A percentile compares a stretch with the other conserved stretches of the same genome.
Conservation (phyloP, 768 basidiomycete species). For the Boletellus emodensis region DNA sequence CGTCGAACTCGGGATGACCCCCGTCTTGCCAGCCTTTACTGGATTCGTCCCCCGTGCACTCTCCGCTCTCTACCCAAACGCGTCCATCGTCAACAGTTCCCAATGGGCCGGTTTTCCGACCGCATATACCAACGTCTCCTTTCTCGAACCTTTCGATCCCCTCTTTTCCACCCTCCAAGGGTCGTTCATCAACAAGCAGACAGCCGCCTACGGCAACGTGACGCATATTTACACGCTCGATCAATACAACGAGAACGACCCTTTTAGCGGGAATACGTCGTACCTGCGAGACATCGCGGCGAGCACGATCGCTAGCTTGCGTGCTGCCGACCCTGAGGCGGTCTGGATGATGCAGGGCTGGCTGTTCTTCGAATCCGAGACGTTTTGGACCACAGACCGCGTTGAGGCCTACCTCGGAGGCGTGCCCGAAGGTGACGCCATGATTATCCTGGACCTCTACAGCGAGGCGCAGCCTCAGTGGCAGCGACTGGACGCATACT, state of each 20-base stretch:
- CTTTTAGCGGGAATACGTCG: constrained; percentile 29
- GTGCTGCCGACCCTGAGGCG: constrained; percentile 37
- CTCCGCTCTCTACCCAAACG: constrained; percentile 29
- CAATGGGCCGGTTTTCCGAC: constrained; percentile 35
- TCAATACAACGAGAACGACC: constrained; percentile 42
- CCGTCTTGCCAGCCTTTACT: constrained; percentile 39
- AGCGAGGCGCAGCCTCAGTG: constrained; percentile 40
- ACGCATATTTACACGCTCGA: constrained; percentile 44
- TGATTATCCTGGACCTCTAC: constrained; percentile 42
- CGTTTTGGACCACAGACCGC: constrained; percentile 40
- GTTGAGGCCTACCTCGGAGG: constrained; percentile 39
- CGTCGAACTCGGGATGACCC: constrained; percentile 41
- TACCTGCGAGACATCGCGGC: constrained; percentile 34
- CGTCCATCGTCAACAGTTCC: constrained; percentile 33
- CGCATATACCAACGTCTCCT: constrained; percentile 34
- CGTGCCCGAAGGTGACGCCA: constrained; percentile 32
- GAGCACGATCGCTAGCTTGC: constrained; percentile 35
- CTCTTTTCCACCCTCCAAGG: constrained; percentile 35
- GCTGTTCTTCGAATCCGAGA: constrained; percentile 35
- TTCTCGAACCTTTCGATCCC: constrained; percentile 39
- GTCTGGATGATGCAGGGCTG: constrained; percentile 43
- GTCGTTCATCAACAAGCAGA: constrained; percentile 38
- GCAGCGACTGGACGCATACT: constrained; percentile 38
- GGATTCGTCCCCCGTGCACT: constrained; percentile 39
- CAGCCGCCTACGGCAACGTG: constrained; percentile 34